A percentile compares a stretch with the other conserved stretches of the same genome.
Conservation (phyloP, 2,329 filamentous ascomycete genomes). For the Camptophora hylomeconis region DNA sequence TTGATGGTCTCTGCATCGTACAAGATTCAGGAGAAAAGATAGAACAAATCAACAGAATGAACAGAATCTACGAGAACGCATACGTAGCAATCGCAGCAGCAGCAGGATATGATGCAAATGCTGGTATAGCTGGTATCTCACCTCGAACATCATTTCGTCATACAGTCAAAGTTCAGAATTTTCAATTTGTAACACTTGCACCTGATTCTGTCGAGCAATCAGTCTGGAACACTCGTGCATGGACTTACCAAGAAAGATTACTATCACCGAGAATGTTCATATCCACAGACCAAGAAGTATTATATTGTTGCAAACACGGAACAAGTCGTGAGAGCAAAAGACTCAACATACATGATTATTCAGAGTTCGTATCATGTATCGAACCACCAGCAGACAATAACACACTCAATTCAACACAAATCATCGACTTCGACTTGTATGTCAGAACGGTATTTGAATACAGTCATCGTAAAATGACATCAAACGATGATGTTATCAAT, state of each 20-base stretch:
- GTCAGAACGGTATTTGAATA: too few relatives aligned
- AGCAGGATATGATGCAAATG: constrained; percentile 1
- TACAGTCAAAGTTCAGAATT: constrained; percentile 1
- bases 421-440: too few relatives aligned
- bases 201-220: constrained; percentile 1
- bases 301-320: constrained; percentile 10
- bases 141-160: neutral
- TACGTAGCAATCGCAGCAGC: constrained; percentile 8
- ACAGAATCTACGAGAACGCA: constrained; percentile 8
- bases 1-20: constrained; percentile 17
- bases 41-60: constrained; percentile 10
- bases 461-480: too few relatives aligned
- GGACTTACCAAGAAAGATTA: constrained; percentile 10
- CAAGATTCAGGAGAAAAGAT: constrained; percentile 12
- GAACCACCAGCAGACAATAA: too few relatives aligned
- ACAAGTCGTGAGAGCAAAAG: too few relatives aligned
- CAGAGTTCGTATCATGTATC: too few relatives aligned
- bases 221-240: constrained; percentile 5
- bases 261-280: constrained; percentile 7
- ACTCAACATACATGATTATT: too few relatives aligned
- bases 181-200: too few relatives aligned
- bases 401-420: too few relatives aligned
- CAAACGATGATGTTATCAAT: too few relatives aligned
- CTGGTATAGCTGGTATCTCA: constrained; percentile 2
- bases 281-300: constrained; percentile 6